phyloP scores from a whole-genome alignment of 192 early-diverging fungal species.

The Physocladia obscura region DNA sequence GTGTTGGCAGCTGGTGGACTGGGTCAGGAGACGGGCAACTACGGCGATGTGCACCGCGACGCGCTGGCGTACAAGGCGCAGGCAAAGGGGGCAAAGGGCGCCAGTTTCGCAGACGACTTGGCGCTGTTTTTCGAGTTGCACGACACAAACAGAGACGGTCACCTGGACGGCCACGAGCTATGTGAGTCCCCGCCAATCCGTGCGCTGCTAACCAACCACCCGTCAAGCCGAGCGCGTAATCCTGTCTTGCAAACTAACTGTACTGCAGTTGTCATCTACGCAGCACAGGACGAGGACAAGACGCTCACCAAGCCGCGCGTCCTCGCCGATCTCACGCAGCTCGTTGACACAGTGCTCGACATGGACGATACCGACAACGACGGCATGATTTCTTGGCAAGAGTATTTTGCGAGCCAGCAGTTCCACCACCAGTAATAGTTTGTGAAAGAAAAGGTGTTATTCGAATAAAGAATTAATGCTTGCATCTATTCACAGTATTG shows the following conservation, averaged over 20 bases:
- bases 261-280: neutral
- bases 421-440: neutral
- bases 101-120: constrained; percentile 17
- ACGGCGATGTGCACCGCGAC: constrained; percentile 9
- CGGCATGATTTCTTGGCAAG: constrained; percentile 54
- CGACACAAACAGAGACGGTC: constrained; percentile 69
- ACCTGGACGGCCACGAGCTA: constrained; percentile 79
- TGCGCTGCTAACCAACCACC: neutral
- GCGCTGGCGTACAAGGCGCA: constrained; percentile 10
- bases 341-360: constrained; percentile 72
- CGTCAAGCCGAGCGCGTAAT: constrained; percentile 13
- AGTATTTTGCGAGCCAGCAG: constrained; percentile 36
- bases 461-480: no score
- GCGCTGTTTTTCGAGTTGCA: constrained; percentile 46
- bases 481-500: no score
- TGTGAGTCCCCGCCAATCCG: constrained; percentile 41
- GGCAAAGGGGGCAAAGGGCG: neutral
- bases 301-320: neutral
- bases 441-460: neutral
- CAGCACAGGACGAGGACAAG: neutral
- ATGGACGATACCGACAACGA: constrained; percentile 78
- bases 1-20: no score
- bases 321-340: constrained; percentile 51
- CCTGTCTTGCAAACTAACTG: no score
- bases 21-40: no score